Conservation (phyloP, 2,329 filamentous ascomycete species). For the Penicillium sp. region DNA sequence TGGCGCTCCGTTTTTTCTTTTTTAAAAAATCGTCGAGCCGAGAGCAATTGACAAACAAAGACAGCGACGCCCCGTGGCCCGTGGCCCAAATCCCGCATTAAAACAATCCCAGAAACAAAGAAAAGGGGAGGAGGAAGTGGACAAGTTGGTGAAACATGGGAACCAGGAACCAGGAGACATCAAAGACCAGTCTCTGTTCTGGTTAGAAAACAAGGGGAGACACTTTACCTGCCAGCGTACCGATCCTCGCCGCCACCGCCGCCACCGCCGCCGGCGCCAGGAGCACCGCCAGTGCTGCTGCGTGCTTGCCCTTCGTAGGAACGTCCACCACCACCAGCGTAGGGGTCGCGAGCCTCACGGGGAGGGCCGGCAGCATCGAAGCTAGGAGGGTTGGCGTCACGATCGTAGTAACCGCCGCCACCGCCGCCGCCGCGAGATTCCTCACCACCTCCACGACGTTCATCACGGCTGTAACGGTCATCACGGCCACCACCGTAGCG, state of each 20-base stretch:
- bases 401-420: constrained; percentile 51
- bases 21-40: constrained; percentile 33
- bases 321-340: constrained; percentile 30
- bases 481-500: constrained; percentile 51
- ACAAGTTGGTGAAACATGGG: constrained; percentile 27
- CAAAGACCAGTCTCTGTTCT: constrained; percentile 21
- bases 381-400: constrained; percentile 52
- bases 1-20: constrained; percentile 32
- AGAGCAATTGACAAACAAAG: constrained; percentile 35
- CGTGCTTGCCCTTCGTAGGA: constrained; percentile 38
- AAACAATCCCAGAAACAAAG: constrained; percentile 40
- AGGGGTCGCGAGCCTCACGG: constrained; percentile 39
- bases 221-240: constrained; percentile 43
- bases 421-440: constrained; percentile 40
- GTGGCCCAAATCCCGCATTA: constrained; percentile 39
- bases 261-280: constrained; percentile 20
- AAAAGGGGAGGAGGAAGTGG: constrained; percentile 20
- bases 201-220: constrained; percentile 21
- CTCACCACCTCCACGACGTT: constrained; percentile 46
- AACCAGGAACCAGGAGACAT: constrained; percentile 18
- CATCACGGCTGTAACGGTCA: constrained; percentile 48
- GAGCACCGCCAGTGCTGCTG: constrained; percentile 6
- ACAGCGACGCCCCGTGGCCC: constrained; percentile 39
- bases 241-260: constrained; percentile 40
- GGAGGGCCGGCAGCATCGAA: constrained; percentile 42